Conservation (phyloP, 2,329 filamentous ascomycete species). For the Piedraia hortae region DNA sequence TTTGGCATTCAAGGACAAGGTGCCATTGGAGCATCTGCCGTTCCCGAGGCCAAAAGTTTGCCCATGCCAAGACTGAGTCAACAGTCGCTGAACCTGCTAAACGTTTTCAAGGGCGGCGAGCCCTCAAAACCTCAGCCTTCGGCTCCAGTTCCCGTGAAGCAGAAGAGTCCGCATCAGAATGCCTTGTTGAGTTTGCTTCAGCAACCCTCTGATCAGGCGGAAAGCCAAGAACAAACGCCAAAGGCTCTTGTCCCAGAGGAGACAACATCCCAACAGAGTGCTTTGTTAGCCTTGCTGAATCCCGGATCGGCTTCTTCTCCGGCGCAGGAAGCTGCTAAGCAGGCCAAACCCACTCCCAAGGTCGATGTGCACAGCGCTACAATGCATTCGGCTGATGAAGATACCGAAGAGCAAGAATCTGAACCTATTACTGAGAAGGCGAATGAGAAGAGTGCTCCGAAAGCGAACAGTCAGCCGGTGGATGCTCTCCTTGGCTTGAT, state of each 20-base stretch:
- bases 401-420: too few species aligned
- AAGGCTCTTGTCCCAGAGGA: too few species aligned
- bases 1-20: conserved; percentile 7
- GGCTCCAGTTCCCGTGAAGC: conserved; percentile 2
- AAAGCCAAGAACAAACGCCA: not conserved
- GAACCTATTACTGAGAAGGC: too few species aligned
- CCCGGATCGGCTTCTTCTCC: conserved; percentile 2
- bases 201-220: conserved; percentile 4
- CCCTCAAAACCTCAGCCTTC: conserved; percentile 1
- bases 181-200: conserved; percentile 20
- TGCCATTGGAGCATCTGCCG: conserved; percentile 15
- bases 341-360: conserved; percentile 3
- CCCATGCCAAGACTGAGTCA: conserved; percentile 29
- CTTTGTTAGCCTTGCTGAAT: not conserved
- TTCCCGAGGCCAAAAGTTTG: conserved; percentile 28
- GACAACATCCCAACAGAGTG: conserved; percentile 1
- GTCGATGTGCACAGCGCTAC: conserved; percentile 3
- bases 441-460: too few species aligned
- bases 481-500: too few species aligned
- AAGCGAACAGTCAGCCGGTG: too few species aligned
- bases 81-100: conserved; percentile 29
- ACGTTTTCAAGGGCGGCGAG: conserved; percentile 23
- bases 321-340: conserved; percentile 3
- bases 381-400: too few species aligned
- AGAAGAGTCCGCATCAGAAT: conserved; percentile 14